Base-by-base conservation (phyloP, 768 basidiomycete genomes). In the Hericium erinaceus region DNA sequence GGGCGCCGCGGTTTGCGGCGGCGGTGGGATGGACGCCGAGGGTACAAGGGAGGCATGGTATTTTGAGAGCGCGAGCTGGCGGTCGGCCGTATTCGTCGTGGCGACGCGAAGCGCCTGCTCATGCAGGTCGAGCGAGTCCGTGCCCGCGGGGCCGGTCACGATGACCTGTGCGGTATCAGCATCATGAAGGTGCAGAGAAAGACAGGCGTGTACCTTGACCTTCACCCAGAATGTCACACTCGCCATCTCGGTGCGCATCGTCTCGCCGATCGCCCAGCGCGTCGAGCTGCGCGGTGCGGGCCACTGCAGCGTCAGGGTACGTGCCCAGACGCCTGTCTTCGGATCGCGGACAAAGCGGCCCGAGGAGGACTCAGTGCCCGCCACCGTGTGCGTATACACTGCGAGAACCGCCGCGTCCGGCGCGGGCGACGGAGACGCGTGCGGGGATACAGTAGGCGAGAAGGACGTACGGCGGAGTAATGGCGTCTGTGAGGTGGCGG, bases 231-330 rank as follows among this genome's bases (percentile, higher is more conserved):
- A 93, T 67, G 78, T 79, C 55, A 90, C 79, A 54, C 80, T 77
- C 13, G 80, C 82, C 62, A 85, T 69, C 53, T 80, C 75, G 44
- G 85, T 85, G 61, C 78, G 74, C 62, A 89, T 79, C 26, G 87
- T 85, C 74, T 91, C 89, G 11, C 90, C 90, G 57, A 87, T 79
- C 9, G 88, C 80, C 87, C 90, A 92, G 18, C 86, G 81, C 64
- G 79, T 83, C 58, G 78, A 78, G 3, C 85, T 80, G 65, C 84
- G 86, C 55, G 78, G 70, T 39, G 80, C 77, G 13, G 89, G 87
- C 85, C 89, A 88, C 62, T 85, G 83, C 44, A 89, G 69, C 8
- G 83, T 83, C 48, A 90, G 70, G 1, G 79, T 85, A 66, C 84
- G 84, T 40, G 69, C 77, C 80, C 80, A 86, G 7, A 82, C 69